Evolutionary conservation across 257 asterid genomes (phyloP).

Genomic region (Solanum tarapatanum): DNA sequence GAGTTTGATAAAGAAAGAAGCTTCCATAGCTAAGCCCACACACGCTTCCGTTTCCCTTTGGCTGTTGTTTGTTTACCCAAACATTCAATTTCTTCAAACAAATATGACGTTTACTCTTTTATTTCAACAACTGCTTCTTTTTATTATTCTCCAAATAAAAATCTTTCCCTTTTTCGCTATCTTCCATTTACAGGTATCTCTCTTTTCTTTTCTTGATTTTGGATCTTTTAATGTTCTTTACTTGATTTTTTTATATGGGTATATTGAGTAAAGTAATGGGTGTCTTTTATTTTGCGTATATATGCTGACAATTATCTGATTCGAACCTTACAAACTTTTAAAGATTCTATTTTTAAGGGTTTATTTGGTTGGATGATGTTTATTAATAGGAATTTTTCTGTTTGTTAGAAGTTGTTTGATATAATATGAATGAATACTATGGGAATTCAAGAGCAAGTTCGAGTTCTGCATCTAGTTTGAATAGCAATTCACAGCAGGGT

Average conservation of each 20-base stretch:
- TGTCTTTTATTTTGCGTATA: background rate
- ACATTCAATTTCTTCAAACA: background rate
- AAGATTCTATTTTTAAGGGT: background rate
- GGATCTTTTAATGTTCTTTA: background rate
- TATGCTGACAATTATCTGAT: background rate
- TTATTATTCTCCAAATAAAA: background rate
- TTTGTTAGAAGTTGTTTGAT: background rate
- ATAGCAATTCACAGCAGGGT: conserved; percentile 58
- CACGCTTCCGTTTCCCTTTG: background rate
- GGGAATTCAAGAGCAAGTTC: conserved; percentile 38
- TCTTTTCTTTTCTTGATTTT: background rate
- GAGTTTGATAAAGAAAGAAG: background rate
- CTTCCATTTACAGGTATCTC: background rate
- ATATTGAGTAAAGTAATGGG: background rate
- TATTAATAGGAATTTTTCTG: background rate
- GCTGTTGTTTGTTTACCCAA: conserved; percentile 8
- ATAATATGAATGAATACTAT: conserved; percentile 28
- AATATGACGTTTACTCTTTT: background rate
- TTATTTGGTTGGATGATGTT: background rate
- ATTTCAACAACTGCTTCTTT: background rate
- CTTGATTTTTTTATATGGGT: background rate
- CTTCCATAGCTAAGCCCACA: background rate
- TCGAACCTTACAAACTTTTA: background rate
- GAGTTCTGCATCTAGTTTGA: conserved; percentile 61
- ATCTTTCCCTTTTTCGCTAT: background rate